phyloP scores from a whole-genome alignment of 2,329 filamentous ascomycete genomes.

The Sporothrix humicola region DNA sequence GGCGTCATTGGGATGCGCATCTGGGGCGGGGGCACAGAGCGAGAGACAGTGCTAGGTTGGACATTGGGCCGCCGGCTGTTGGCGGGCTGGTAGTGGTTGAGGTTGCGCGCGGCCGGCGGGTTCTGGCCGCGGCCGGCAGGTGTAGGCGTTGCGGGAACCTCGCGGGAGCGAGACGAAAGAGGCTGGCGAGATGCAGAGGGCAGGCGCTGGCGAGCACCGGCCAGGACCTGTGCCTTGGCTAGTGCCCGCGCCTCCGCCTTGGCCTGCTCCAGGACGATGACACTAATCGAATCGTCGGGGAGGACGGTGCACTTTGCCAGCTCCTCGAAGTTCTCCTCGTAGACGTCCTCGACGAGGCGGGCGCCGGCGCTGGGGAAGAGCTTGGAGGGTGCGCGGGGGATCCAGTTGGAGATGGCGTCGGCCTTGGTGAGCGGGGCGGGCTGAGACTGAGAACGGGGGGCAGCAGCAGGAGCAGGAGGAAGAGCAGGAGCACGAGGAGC shows the following conservation, averaged over 20 bases:
- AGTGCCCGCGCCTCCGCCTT: neutral
- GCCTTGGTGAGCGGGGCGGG: too few species aligned
- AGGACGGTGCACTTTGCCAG: too few species aligned
- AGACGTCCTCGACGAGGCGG: neutral
- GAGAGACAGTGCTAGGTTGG: neutral
- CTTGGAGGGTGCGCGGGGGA: too few species aligned
- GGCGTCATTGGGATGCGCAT: neutral
- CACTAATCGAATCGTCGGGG: slow-evolving; percentile 38
- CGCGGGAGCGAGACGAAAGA: too few species aligned
- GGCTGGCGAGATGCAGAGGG: too few species aligned
- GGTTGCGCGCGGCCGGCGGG: neutral
- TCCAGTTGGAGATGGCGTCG: too few species aligned
- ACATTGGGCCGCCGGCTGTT: slow-evolving; percentile 23
- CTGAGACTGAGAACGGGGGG: neutral
- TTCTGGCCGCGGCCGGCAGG: neutral
- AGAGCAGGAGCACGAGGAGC: neutral
- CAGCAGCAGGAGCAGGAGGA: neutral
- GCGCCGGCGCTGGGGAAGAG: too few species aligned
- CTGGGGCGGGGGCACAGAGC: neutral
- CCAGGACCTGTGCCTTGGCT: too few species aligned
- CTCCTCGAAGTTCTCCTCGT: neutral
- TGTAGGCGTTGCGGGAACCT: slow-evolving; percentile 9
- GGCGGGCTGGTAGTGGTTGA: slow-evolving; percentile 29
- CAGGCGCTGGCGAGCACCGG: too few species aligned
- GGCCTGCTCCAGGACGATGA: neutral